Percentiles rank a stretch among this genome's conserved stretches.
Conservation (phyloP, 495 filamentous ascomycete species). For the Trichodelitschia bisporula region DNA sequence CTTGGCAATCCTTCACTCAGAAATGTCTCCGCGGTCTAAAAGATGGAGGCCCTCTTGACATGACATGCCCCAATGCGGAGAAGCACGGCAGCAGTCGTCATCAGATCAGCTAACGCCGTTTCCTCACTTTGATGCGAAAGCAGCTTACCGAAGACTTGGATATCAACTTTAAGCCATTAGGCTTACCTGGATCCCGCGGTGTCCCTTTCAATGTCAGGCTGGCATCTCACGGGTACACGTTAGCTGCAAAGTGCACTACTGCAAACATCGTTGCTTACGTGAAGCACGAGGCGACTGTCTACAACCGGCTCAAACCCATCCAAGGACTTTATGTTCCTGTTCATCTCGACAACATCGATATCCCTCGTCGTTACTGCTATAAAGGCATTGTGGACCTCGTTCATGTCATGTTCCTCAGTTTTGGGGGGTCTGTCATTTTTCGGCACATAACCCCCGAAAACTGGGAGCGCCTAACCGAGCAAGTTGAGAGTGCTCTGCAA, state of each 20-base stretch:
- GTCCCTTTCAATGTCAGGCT: conserved; percentile 3
- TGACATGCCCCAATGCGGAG: conserved; percentile 16
- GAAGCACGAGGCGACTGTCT: conserved; percentile 14
- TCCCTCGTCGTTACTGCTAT: conserved; percentile 12
- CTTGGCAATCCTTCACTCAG: conserved; percentile 17
- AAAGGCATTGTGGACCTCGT: conserved; percentile 8
- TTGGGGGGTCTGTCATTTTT: too few species aligned
- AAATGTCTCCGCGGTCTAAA: conserved; percentile 18
- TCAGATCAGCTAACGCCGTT: conserved; percentile 8
- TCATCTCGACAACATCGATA: conserved; percentile 15
- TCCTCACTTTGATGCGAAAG: conserved; percentile 10
- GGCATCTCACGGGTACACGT: conserved; percentile 4
- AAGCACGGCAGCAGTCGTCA: conserved; percentile 11
- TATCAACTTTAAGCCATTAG: background rate
- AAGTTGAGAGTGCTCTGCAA: too few species aligned
- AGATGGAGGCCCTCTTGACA: conserved; percentile 14
- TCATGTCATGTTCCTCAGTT: conserved; percentile 14
- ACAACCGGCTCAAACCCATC: conserved; percentile 12
- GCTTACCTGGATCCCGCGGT: conserved; percentile 1
- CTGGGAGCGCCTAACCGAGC: too few species aligned
- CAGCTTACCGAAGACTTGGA: conserved; percentile 13
- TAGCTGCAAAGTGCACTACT: conserved; percentile 2
- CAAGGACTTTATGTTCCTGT: conserved; percentile 18
- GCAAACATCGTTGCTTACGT: conserved; percentile 4
- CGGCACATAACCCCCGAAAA: too few species aligned